phyloP scores from a whole-genome alignment of 495 filamentous ascomycete species.

The Trypethelium eluteriae region DNA sequence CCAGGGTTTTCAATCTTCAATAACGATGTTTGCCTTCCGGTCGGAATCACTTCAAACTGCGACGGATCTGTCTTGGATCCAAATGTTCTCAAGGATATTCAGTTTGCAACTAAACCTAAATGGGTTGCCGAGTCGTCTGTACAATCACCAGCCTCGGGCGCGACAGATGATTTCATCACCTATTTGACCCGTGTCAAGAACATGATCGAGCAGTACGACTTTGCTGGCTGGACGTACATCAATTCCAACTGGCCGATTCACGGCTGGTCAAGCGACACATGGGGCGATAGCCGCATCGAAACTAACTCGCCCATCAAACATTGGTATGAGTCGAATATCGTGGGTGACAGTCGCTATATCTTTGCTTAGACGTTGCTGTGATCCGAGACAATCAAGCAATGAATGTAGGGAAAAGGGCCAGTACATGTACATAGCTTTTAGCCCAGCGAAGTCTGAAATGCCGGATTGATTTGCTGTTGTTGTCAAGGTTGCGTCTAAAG shows the following conservation, averaged over 20 bases:
- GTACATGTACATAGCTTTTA: too few relatives aligned
- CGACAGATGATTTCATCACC: background rate
- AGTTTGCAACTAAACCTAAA: background rate
- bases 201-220: slow-evolving; percentile 10
- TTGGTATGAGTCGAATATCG: background rate
- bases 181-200: slow-evolving; percentile 6
- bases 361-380: background rate
- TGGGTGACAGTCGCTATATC: background rate
- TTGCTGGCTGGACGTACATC: slow-evolving; percentile 7
- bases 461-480: too few relatives aligned
- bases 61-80: background rate
- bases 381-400: too few relatives aligned
- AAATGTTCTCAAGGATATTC: background rate
- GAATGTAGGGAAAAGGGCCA: too few relatives aligned
- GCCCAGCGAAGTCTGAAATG: too few relatives aligned
- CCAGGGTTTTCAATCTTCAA: slow-evolving; percentile 8
- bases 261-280: background rate
- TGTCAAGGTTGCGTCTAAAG: too few relatives aligned
- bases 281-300: slow-evolving; percentile 6
- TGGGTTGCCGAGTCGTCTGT: slow-evolving; percentile 3
- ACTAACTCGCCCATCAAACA: background rate
- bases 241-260: slow-evolving; percentile 6
- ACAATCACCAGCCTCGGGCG: background rate
- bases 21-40: slow-evolving; percentile 5
- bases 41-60: background rate